These are phyloP conservation scores for Phaffomyces antillensis DNA, from an alignment of 805 yeast species.

Conservation along the genomic window DNA sequence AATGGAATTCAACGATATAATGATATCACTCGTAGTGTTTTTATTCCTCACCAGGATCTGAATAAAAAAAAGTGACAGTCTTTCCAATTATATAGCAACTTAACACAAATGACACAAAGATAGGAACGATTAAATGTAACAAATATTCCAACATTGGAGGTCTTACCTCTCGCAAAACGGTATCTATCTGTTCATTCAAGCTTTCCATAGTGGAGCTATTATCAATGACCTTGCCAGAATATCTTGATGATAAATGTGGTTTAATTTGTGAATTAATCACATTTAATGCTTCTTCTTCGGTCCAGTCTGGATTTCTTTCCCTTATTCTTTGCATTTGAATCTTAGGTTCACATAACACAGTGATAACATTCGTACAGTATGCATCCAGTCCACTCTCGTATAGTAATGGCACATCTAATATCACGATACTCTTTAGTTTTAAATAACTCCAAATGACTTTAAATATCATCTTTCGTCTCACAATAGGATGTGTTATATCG, in stretches of 20 bases:
- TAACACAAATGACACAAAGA: conserved; percentile 3
- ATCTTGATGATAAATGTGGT: conserved; percentile 43
- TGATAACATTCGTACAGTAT: conserved; percentile 64
- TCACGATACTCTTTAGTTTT: conserved; percentile 47
- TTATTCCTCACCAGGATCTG: conserved; percentile 8
- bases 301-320: conserved; percentile 59
- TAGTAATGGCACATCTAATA: conserved; percentile 84
- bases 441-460: conserved; percentile 54
- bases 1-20: background rate
- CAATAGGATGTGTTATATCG: conserved; percentile 82
- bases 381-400: conserved; percentile 71
- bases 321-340: conserved; percentile 58
- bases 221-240: conserved; percentile 62
- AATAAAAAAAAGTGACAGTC: conserved; percentile 2
- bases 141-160: conserved; percentile 9
- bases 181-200: conserved; percentile 37
- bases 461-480: conserved; percentile 52
- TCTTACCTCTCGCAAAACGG: conserved; percentile 15
- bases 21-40: too few species aligned
- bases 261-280: conserved; percentile 77
- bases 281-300: conserved; percentile 57
- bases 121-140: conserved; percentile 2
- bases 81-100: conserved; percentile 1
- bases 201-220: conserved; percentile 45
- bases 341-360: conserved; percentile 54